phyloP scores from a whole-genome alignment of 345 rosid genomes.

The Angophora floribunda region DNA sequence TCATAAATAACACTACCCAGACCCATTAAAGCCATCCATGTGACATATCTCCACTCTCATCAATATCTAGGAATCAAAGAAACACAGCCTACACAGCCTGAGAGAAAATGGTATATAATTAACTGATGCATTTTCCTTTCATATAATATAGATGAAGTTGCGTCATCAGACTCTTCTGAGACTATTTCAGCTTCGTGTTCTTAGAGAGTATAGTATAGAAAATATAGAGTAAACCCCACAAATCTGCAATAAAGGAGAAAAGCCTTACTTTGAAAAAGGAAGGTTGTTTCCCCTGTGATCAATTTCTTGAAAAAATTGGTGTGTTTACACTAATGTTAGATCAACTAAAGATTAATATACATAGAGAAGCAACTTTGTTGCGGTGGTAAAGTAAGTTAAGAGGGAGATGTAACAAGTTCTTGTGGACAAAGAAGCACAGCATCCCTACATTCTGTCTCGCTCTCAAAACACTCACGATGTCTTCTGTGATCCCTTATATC shows the following conservation, averaged over 20 bases:
- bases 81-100: neutral
- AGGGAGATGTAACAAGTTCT: neutral
- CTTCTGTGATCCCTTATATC: neutral
- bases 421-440: neutral
- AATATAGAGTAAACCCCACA: neutral
- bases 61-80: neutral
- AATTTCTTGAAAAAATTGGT: neutral
- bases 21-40: neutral
- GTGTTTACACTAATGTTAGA: neutral
- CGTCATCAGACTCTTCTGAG: neutral
- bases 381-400: neutral
- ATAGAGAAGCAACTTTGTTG: neutral
- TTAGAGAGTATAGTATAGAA: neutral
- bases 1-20: neutral
- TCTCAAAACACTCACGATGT: neutral
- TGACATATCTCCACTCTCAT: neutral
- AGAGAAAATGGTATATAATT: neutral
- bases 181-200: neutral
- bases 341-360: neutral
- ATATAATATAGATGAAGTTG: neutral
- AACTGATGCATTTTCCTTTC: neutral
- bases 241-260: neutral
- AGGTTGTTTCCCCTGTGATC: neutral
- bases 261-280: neutral
- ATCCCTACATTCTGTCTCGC: neutral